These are phyloP conservation scores for Penicillium coprophilum DNA, from an alignment of 495 filamentous ascomycete species.

Conservation along the genomic window DNA sequence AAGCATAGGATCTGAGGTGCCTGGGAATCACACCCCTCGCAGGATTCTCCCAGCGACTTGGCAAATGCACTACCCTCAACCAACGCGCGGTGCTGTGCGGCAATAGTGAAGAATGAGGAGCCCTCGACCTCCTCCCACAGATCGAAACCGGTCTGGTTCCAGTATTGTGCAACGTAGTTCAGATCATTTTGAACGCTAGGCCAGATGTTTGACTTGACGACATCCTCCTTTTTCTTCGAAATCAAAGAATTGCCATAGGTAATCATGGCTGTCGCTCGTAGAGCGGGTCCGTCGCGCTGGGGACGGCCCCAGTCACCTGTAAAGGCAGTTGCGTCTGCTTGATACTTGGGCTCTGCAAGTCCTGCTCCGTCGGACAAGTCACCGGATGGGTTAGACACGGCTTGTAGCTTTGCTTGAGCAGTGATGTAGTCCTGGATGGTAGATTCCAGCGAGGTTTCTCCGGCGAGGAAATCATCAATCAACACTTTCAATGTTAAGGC, in stretches of 20 bases:
- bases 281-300: background rate
- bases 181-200: constrained; percentile 58
- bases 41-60: constrained; percentile 39
- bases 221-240: constrained; percentile 40
- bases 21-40: constrained; percentile 44
- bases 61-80: constrained; percentile 65
- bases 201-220: constrained; percentile 46
- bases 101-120: constrained; percentile 61
- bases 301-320: constrained; percentile 53
- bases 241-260: constrained; percentile 37
- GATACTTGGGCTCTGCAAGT: constrained; percentile 64
- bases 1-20: constrained; percentile 54
- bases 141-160: constrained; percentile 54
- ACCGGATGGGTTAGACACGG: constrained; percentile 41
- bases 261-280: constrained; percentile 39
- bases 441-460: constrained; percentile 43
- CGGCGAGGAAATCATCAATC: constrained; percentile 50
- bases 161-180: constrained; percentile 69
- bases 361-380: constrained; percentile 49
- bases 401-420: constrained; percentile 55
- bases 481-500: constrained; percentile 55
- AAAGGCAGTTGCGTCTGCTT: constrained; percentile 53
- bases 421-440: constrained; percentile 56
- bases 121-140: constrained; percentile 73
- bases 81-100: constrained; percentile 56